Base-by-base conservation (phyloP, 805 yeast genomes). In the Suhomyces sp. region DNA sequence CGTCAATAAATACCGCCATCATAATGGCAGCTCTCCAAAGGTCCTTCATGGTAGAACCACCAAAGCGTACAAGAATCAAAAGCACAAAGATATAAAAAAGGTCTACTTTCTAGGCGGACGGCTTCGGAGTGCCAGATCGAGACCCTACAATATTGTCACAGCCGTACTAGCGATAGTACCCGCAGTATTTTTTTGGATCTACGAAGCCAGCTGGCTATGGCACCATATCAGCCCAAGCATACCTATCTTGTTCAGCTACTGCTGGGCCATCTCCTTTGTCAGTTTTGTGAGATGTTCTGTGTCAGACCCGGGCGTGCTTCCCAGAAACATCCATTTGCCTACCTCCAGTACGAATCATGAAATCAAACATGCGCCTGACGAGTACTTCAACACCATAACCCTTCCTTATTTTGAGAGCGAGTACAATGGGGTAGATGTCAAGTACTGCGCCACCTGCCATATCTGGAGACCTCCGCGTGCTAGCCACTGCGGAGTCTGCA, bases 401-500 rank as follows among this genome's bases (percentile, higher is more conserved):
- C 54, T 66, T n/a, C 70, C 70, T n/a, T 48, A 46, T 44, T 51
- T 55, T 47, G 45, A 60, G 6, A 61, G 64, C 47, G 57, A 52
- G 1, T 49, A 54, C 1, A 52, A 61, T 19, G 73, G 78, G 1
- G 82, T 82, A 0, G 61, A 69, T 3, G 72, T 82, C 23, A 81
- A 81, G 59, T 86, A 85, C 64, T 86, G 92, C 60, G 47, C 71
- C 31, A 75, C 79, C 4, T 76, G 80, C 55, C 77, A 73, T 51
- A 66, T 74, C 13, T 88, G 96, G 93, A 69, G 93, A 57, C 86
- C 90, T 8, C 89, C 91, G 1, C 69, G 96, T 50, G 70, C 73
- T 17, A 68, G 74, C 55, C 96, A 89, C 66, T 89, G 96, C 62
- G 76, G 85, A 1, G 73, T 74, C 2, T 89, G 96, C 68, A 82